Conservation (phyloP, 1,139 yeast genomes). For the Blastobotrys apis region DNA sequence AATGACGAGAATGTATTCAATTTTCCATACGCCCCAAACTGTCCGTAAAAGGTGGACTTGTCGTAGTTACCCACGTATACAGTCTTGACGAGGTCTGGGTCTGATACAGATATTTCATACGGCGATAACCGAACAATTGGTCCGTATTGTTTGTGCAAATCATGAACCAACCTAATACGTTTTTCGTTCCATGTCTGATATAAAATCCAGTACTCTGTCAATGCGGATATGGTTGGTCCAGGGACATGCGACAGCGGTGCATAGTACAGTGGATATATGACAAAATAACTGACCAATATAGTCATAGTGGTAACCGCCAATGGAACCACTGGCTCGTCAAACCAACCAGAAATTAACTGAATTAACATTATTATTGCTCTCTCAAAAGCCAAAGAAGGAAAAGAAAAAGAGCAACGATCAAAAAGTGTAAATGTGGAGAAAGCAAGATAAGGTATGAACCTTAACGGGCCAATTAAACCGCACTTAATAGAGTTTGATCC, state of each 20-base stretch:
- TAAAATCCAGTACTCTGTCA: constrained; percentile 46
- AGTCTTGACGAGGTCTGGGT: constrained; percentile 49
- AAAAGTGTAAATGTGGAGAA: too few species aligned
- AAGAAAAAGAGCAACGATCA: too few species aligned
- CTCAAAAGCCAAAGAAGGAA: too few species aligned
- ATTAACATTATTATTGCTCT: background rate
- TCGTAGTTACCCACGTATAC: constrained; percentile 58
- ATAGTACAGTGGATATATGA: constrained; percentile 20
- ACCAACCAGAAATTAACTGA: background rate
- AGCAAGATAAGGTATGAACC: too few species aligned
- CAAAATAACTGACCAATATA: constrained; percentile 10
- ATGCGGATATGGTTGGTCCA: constrained; percentile 55
- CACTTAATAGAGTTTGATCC: too few species aligned
- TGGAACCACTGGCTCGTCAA: background rate
- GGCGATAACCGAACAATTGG: constrained; percentile 60
- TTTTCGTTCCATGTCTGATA: constrained; percentile 50
- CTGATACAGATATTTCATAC: constrained; percentile 55
- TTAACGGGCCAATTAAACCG: too few species aligned
- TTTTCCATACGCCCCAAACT: constrained; percentile 56
- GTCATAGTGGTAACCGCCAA: background rate
- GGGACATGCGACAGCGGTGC: constrained; percentile 45
- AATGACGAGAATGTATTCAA: constrained; percentile 57
- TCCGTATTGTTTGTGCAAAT: constrained; percentile 55
- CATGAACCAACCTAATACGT: constrained; percentile 50
- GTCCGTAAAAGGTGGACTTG: constrained; percentile 56